Base-by-base conservation (phyloP, 2,329 filamentous ascomycete species). In the Cladorrhinum sp. region DNA sequence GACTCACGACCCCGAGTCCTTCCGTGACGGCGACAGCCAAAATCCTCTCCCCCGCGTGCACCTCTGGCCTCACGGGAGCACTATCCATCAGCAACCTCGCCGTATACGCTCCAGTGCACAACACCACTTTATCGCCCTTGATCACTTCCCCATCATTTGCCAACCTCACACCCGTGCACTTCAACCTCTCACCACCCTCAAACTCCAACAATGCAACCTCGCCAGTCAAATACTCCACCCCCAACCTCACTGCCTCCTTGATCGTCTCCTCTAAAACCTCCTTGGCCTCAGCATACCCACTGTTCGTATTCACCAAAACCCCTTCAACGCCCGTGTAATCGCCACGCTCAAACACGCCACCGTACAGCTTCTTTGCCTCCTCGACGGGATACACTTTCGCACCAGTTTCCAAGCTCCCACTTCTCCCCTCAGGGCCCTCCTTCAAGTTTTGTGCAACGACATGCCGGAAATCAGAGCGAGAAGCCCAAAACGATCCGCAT, bases 271-370 rank as follows among this genome's bases (percentile, higher is more conserved):
- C 71, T 62, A 88, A 69, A 28, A 79, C 78, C 65, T 86, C 83
- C 2, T 82, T 83, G 1, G 86, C 86, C n/a, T 83, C 83, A 6
- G 80, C 85, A 83, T 84, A 88, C 1, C 86, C 86, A 70, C 84
- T 86, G 26, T 79, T 81, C 67, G 78, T 81, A 74, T 88, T 88
- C 50, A 87, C 73, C 14, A 86, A 75, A 2, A 87, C 83, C 65
- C 86, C 81, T 65, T 81, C 84, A 54, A 82, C 84, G 1, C 78
- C 83, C 0, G 75, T 76, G 66, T 86, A 88, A 59, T 87, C 83
- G 1, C 85, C 84, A 49, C 85, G 79, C 9, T 81, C 77, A 61
- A 88, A 87, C 1, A 88, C 68, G 0, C 85, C 85, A 2, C 77
- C 79, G 62, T 85, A 86, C 59, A 86, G 65, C 58, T 79, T 79